phyloP scores from a whole-genome alignment of 257 asterid species.

The Solanum tarijense region DNA sequence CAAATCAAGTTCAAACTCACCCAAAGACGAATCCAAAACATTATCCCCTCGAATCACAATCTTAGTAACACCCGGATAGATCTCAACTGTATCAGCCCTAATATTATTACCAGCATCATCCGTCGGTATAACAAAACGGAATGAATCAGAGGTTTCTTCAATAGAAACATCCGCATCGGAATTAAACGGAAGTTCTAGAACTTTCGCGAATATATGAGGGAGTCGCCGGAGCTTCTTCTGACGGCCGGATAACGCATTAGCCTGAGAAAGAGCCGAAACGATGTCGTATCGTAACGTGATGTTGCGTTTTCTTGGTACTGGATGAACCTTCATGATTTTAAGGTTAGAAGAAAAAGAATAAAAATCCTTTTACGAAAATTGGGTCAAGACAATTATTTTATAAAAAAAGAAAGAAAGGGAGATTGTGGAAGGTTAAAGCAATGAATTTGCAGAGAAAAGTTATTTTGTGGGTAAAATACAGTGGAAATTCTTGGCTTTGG shows the following conservation, averaged over 20 bases:
- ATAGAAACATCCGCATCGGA: slow-evolving; percentile 64
- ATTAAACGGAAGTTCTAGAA: slow-evolving; percentile 64
- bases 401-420: background rate
- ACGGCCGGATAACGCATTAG: slow-evolving; percentile 17
- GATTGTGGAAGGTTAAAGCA: background rate
- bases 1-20: slow-evolving; percentile 53
- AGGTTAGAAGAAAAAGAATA: background rate
- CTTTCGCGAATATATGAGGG: slow-evolving; percentile 81
- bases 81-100: slow-evolving; percentile 61
- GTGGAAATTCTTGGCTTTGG: background rate
- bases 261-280: slow-evolving; percentile 36
- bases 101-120: slow-evolving; percentile 33
- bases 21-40: slow-evolving; percentile 27
- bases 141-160: slow-evolving; percentile 40
- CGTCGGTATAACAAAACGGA: slow-evolving; percentile 52
- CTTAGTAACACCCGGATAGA: slow-evolving; percentile 78
- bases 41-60: slow-evolving; percentile 45
- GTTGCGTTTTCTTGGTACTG: slow-evolving; percentile 36
- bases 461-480: background rate
- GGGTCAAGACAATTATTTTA: background rate
- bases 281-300: slow-evolving; percentile 40
- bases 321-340: slow-evolving; percentile 60
- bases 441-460: background rate
- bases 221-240: slow-evolving; percentile 72
- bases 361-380: background rate